phyloP scores from a whole-genome alignment of 306 rosid species.

The Quercus berberidifolia region DNA sequence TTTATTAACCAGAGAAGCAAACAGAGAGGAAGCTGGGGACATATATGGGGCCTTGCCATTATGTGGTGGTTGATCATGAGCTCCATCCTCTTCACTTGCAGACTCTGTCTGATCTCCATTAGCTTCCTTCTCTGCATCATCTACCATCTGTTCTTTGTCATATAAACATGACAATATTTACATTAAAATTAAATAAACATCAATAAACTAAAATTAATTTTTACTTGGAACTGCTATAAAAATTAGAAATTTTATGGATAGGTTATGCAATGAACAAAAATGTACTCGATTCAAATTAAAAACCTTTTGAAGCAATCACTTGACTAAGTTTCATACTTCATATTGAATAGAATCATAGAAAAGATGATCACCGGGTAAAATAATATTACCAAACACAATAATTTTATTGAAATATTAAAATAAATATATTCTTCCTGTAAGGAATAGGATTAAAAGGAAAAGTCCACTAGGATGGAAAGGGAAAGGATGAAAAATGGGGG shows the following conservation, averaged over 20 bases:
- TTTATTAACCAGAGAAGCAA: background rate
- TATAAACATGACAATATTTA: background rate
- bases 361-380: no score
- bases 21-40: background rate
- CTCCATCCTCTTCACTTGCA: background rate
- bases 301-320: no score
- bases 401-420: no score
- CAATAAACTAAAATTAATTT: background rate
- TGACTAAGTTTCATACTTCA: no score
- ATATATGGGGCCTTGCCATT: background rate
- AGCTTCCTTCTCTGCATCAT: slow-evolving; percentile 26
- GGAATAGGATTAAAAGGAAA: no score
- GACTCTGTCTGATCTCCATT: background rate
- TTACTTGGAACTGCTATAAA: background rate
- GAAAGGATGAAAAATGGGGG: no score
- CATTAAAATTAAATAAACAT: background rate
- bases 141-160: slow-evolving; percentile 15
- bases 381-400: no score
- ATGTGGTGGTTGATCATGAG: background rate
- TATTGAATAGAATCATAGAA: no score
- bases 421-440: no score
- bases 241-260: background rate
- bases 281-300: background rate
- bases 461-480: no score
- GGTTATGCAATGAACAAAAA: background rate